Conservation (phyloP, 495 filamentous ascomycete species). For the Parathielavia appendiculata region DNA sequence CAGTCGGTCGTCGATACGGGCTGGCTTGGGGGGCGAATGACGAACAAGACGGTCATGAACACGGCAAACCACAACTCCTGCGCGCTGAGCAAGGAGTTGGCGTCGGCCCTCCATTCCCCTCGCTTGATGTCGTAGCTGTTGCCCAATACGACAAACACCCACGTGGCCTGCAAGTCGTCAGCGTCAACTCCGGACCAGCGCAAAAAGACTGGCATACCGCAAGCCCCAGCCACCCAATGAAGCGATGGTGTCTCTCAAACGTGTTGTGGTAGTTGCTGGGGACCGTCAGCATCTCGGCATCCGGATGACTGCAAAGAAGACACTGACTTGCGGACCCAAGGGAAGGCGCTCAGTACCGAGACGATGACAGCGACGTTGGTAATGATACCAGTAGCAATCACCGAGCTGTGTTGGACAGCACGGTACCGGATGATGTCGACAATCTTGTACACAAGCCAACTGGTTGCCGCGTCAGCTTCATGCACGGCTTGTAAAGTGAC, state of each 20-base stretch:
- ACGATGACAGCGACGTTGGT: constrained; percentile 41
- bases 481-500: not conserved
- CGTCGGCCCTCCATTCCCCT: constrained; percentile 33
- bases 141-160: constrained; percentile 40
- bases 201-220: constrained; percentile 27
- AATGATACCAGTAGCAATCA: constrained; percentile 40
- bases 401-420: constrained; percentile 27
- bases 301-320: not conserved
- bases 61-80: constrained; percentile 45
- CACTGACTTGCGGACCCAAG: constrained; percentile 45
- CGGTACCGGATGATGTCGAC: constrained; percentile 39
- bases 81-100: constrained; percentile 36
- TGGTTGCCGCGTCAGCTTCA: constrained; percentile 19
- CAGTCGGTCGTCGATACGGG: constrained; percentile 18
- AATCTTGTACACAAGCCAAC: constrained; percentile 42
- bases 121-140: constrained; percentile 38
- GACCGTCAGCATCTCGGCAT: not conserved
- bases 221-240: constrained; percentile 43
- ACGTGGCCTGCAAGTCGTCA: constrained; percentile 31
- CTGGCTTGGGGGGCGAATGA: not conserved
- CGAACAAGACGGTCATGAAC: constrained; percentile 44
- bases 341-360: constrained; percentile 41
- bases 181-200: not conserved
- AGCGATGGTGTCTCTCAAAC: constrained; percentile 42
- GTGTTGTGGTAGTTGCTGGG: constrained; percentile 36